Evolutionary conservation across 2,329 filamentous ascomycete species (phyloP), one percentile per base, ranked within the genome.

Genomic region (Pseudogymnoascus sp.): DNA sequence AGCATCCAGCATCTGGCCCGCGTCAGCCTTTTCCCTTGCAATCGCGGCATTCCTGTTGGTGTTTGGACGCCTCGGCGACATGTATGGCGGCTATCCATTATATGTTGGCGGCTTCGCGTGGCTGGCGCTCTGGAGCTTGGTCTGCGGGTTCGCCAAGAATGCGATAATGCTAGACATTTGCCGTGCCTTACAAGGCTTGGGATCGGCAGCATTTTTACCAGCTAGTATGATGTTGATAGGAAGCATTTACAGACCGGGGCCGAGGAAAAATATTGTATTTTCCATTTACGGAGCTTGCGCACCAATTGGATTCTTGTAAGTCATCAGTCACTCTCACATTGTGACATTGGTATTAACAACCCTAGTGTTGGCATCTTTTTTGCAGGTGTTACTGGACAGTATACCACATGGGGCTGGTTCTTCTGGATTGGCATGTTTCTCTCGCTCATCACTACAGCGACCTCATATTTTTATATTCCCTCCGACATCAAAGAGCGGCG

Each of bases 181-280:
- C 71, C 86, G 90, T 61, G 89, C 89, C 7, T 76, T 92, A 47
- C 88, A 91, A 73, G 90, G 90, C 0, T 75, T 93, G 8, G 90
- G 88, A 0, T 81, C 87, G 1, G 87, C 89, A 0, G 88, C 89
- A 0, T 90, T 89, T 65, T 73, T 91, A 13, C 87, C 88, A 0
- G 84, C 86, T 0, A 83, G 86, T 1, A 81, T 91, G 63, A 86
- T 86, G 76, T 77, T 90, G 10, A 75, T 89, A 1, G 86, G 86
- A 1, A 83, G 79, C 59, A 81, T 79, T 2, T 90, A 90, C 70
- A 79, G 86, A 4, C 86, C 87, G 0, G 86, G 86, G 0, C 86
- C 86, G 1, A 79, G 86, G 5, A 90, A 90, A 74, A 90, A 89
- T 68, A 70, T 89, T 6, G 79, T 88, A 5, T 81, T 82, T 69